These are phyloP conservation scores for Solanum rostratum DNA, from an alignment of 257 asterid genomes.

Conservation along the genomic window DNA sequence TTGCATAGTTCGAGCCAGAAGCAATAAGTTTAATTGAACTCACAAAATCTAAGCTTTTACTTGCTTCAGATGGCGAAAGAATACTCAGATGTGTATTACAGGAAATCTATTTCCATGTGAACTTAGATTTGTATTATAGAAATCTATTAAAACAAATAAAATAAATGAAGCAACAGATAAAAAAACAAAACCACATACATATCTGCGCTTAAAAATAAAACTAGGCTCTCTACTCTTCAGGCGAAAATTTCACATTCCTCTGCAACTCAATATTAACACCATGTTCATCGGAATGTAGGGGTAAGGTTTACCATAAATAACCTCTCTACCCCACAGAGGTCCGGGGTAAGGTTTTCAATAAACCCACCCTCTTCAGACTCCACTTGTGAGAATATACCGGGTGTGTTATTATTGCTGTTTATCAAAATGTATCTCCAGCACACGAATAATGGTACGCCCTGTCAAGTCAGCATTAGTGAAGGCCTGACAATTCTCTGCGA, in stretches of 20 bases:
- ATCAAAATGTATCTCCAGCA: neutral
- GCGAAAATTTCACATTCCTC: neutral
- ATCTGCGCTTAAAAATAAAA: neutral
- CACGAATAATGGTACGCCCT: neutral
- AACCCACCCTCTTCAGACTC: neutral
- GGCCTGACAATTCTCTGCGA: neutral
- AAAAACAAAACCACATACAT: neutral
- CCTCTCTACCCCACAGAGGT: neutral
- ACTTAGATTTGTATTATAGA: neutral
- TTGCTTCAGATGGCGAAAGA: neutral
- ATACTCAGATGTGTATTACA: neutral
- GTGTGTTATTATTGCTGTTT: neutral
- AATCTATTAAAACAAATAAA: neutral
- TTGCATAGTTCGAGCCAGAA: neutral
- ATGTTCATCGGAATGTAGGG: neutral
- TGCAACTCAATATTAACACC: neutral
- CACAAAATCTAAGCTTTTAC: neutral
- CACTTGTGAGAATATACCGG: neutral
- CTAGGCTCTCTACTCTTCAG: neutral
- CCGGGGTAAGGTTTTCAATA: neutral
- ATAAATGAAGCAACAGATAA: neutral
- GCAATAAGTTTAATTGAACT: neutral
- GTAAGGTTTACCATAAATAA: neutral
- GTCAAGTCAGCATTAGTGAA: neutral
- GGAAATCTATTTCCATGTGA: neutral